Evolutionary conservation across 345 rosid genomes (phyloP), one percentile per base, ranked within the genome.

Genomic region (Salix exigua): DNA sequence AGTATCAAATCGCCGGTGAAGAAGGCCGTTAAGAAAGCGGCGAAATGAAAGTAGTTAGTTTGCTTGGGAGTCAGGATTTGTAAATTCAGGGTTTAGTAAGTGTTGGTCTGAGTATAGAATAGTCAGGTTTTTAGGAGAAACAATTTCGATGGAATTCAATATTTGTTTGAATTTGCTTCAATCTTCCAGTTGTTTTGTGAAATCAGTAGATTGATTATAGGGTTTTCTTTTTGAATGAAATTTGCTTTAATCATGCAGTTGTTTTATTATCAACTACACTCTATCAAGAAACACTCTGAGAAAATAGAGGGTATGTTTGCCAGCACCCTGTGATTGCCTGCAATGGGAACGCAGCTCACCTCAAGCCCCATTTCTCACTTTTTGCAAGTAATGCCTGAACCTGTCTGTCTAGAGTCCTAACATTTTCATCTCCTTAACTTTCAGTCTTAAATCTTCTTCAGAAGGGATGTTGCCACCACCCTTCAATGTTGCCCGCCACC

Each of bases 391-490:
- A 17, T 7, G 11, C 11, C 61, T 31, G n/a, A 73, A 26, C 11
- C 23, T 28, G 31, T 14, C 7, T 33, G 66, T 10, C 77, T 88
- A 86, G 70, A 90, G 58, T 30, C 95, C 88, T 73, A 92, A 85
- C 84, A 68, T 80, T 79, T 80, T 88, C 79, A 86, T 95, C 78
- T 88, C 87, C 75, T 85, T 75, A 14, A 87, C 75, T 84, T 91
- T 93, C 75, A 51, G 58, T 76, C 79, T 82, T 63, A 93, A 79
- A 33, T 88, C 91, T 73, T 95, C 90, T 73, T 85, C 87, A 0
- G 89, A 81, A 11, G 91, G 97, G 55, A 82, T 61, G 71, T 78
- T 76, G 13, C 78, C 79, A 6, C 88, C 87, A 8, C 68, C 73
- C 79, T 58, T 85, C 7, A 50, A 40, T 18, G 81, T 81, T 6